Conservation (phyloP, 306 rosid genomes). For the Parietaria judaica region DNA sequence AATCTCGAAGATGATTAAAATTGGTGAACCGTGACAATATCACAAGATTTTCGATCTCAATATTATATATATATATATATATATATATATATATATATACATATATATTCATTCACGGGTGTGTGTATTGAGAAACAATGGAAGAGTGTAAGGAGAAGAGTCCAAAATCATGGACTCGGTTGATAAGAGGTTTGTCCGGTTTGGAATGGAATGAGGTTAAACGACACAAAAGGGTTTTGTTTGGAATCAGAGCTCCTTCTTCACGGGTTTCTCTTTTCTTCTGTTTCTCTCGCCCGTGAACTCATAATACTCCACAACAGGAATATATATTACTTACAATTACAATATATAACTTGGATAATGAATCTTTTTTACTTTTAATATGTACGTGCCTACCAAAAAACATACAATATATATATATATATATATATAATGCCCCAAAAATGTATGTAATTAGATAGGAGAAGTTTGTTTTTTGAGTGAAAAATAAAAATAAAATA, state of each 20-base stretch:
- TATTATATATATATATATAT: not conserved
- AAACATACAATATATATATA: too few species aligned
- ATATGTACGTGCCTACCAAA: too few species aligned
- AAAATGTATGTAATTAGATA: too few species aligned
- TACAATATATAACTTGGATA: too few species aligned
- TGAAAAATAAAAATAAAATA: too few species aligned
- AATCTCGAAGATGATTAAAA: too few species aligned
- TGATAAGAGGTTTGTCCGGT: constrained; percentile 1
- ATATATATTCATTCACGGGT: constrained; percentile 3
- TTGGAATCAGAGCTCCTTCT: not conserved
- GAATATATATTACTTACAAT: too few species aligned
- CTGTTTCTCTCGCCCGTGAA: not conserved
- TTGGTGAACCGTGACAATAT: too few species aligned
- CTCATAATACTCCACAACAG: not conserved
- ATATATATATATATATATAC: not conserved
- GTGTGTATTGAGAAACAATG: not conserved
- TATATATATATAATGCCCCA: too few species aligned
- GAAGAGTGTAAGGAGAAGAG: not conserved
- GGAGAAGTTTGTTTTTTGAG: too few species aligned
- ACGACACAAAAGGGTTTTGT: not conserved
- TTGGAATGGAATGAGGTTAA: not conserved
- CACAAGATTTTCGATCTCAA: not conserved
- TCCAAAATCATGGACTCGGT: not conserved
- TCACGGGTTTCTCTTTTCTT: constrained; percentile 4
- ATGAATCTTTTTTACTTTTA: too few species aligned